Evolutionary conservation across 2,329 filamentous ascomycete species (phyloP), one percentile per base, ranked within the genome.

Genomic region (Emericellopsis cladophorae): DNA sequence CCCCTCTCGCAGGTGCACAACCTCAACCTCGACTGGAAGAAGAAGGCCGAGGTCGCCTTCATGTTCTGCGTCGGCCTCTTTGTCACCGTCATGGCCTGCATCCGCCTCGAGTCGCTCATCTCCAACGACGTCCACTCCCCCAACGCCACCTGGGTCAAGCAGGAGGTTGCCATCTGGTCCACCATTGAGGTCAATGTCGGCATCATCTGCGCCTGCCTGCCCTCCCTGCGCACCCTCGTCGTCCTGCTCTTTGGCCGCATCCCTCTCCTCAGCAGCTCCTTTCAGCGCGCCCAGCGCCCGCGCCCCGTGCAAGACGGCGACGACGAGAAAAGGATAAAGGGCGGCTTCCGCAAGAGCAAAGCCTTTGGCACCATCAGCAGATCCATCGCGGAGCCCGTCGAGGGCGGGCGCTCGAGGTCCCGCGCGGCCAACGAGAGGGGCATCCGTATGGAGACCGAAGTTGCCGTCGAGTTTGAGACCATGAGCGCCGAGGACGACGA

Each of bases 41-140:
- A 68, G 53, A 74, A 70, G 54, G 31, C 66, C 15, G 60, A 65
- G 11, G 61, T 73, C 4, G 54, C 55, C 7, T 44, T 70, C 43
- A 72, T 74, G 68, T 73, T 74, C 43, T 58, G 59, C 15, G 60
- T 72, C 7, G 70, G 71, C 7, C 53, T 61, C n/a, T 66, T 68
- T 8, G 57, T 60, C 36, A 62, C 59, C 2, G 43, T 64, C 33
- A 58, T 65, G 36, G 61, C 58, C 23, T 55, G 62, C 15, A 46
- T 65, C 5, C 56, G 62, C 2, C 58, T 65, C 2, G 47, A 51
- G 8, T 51, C 55, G 2, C 49, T 63, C 11, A 48, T 62, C 23
- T 47, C 43, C 7, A 56, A 61, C 10, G 52, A 49, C 2, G 15
- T 29, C 16, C 44, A 53, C 23, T 51, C 49, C 0, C 36, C 45